phyloP scores from a whole-genome alignment of 176 grass and related monocot genomes.

The Juncus effusus region DNA sequence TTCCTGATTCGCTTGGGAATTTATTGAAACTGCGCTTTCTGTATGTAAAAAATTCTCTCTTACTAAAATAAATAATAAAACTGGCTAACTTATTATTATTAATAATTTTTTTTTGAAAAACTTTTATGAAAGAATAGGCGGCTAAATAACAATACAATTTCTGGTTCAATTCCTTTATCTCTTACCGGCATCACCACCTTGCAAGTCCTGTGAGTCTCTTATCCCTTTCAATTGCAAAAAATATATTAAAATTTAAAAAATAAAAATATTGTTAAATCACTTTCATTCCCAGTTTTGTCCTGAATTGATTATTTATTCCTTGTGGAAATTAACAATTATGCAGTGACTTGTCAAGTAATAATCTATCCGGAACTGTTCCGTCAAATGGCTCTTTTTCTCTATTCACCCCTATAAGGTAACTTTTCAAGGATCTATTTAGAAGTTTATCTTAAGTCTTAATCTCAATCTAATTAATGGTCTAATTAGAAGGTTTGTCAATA shows the following conservation, averaged over 20 bases:
- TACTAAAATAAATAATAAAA: not conserved
- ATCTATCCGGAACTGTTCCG: conserved; percentile 57
- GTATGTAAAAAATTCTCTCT: conserved; percentile 41
- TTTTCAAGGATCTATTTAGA: conserved; percentile 1
- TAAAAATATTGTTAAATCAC: not conserved
- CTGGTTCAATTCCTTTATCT: conserved; percentile 45
- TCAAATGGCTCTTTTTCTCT: conserved; percentile 63
- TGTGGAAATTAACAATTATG: not conserved
- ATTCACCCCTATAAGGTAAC: conserved; percentile 79
- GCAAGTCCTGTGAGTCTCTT: conserved; percentile 75
- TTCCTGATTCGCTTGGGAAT: conserved; percentile 56
- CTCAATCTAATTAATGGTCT: too few relatives aligned
- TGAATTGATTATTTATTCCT: not conserved
- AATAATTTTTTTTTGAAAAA: too few relatives aligned
- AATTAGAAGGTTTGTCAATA: too few relatives aligned
- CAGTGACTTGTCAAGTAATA: conserved; percentile 76
- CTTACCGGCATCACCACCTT: conserved; percentile 54
- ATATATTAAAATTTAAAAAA: not conserved
- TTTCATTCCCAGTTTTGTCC: too few relatives aligned
- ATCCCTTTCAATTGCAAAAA: conserved; percentile 5
- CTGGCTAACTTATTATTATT: not conserved
- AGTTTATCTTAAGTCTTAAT: too few relatives aligned
- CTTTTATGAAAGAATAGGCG: conserved; percentile 49
- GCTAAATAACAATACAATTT: conserved; percentile 74
- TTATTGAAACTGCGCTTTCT: conserved; percentile 69